Evolutionary conservation across 306 rosid genomes (phyloP), one percentile per base, ranked within the genome.

Genomic region (Casuarina glauca): DNA sequence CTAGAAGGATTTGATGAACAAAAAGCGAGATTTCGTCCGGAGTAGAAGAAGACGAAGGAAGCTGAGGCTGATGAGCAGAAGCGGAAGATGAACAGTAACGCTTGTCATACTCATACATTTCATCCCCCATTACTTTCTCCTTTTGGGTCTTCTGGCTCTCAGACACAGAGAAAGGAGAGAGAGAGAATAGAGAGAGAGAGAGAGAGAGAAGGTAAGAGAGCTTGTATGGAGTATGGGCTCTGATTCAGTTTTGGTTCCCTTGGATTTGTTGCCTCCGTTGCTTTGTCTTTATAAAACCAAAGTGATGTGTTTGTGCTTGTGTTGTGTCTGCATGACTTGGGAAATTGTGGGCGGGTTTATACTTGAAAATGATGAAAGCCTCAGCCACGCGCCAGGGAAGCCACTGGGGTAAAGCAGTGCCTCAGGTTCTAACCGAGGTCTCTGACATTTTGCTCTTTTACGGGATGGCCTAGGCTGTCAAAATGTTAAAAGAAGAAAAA

Each of bases 1-100:
- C 93, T 44, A 87, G 88, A 64, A 95, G 83, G 86, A 92, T 88
- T 87, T 95, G 98, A 70, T 84, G 93, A 48, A 95, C 96, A 52
- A 95, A 89, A 72, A 92, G 89, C 39, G 98, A 92, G 84, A 95
- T 88, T 70, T 95, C 98, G 72, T 95, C 98, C 16, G 93, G 80
- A 19, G 93, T 52, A 58, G 64, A 58, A 53, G 92, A 78, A 66
- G 84, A 58, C 13, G 78, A 50, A 17, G 49, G 70, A 66, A 66
- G 49, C 7, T 36, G 71, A 16, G 74, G 48, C 54, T 73, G 84
- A 70, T 80, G 71, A 20, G 72, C 54, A n/a, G 84, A 61, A 70
- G 89, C 8, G 20, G 88, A 73, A 44, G 86, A 81, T 20, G 82
- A 71, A 70, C 76, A 78, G 46, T 72, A 42, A 55, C 72, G 79